These are phyloP conservation scores for Populus ilicifolia DNA, from an alignment of 345 rosid species.

Conservation along the genomic window DNA sequence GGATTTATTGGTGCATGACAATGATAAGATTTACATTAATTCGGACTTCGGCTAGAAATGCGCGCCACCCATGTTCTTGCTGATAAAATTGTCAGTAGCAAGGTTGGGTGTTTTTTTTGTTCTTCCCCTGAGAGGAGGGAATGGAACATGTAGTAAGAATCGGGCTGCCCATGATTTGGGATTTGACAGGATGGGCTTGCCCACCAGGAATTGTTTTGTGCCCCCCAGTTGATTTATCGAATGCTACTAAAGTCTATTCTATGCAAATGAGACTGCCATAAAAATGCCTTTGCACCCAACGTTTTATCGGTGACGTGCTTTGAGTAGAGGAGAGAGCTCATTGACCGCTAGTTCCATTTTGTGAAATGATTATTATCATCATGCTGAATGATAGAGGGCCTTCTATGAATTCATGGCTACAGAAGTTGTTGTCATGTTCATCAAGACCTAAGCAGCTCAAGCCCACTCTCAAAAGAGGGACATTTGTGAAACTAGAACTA, in stretches of 20 bases:
- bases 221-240: no score
- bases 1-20: neutral
- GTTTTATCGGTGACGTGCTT: neutral
- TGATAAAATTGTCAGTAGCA: neutral
- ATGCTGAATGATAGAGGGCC: neutral
- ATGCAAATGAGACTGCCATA: neutral
- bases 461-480: neutral
- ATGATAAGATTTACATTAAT: neutral
- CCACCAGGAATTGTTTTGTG: no score
- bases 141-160: no score
- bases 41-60: neutral
- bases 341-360: neutral
- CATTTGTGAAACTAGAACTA: neutral
- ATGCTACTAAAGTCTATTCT: neutral
- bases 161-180: neutral
- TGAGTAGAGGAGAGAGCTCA: neutral
- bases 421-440: neutral
- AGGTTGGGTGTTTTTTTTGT: no score
- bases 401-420: neutral
- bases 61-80: neutral
- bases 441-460: neutral
- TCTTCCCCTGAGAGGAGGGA: no score
- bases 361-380: neutral
- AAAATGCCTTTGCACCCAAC: neutral
- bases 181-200: neutral